A percentile compares a stretch with the other conserved stretches of the same genome.
phyloP scores from a whole-genome alignment of 2,329 filamentous ascomycete genomes.

The Albophoma yamanashiensis region DNA sequence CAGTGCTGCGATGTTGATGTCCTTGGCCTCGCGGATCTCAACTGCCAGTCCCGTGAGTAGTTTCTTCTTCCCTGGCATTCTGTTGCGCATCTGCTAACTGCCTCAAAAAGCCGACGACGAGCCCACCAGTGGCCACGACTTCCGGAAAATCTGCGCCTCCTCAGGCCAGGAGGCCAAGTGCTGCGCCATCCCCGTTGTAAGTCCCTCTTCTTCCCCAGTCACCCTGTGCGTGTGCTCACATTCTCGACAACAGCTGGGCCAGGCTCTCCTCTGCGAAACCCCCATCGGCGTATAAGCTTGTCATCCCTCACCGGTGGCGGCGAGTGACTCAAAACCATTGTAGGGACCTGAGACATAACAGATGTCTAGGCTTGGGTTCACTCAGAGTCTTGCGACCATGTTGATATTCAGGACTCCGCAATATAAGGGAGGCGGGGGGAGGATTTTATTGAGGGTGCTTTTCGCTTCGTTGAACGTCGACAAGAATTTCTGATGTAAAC shows the following conservation, averaged over 20 bases:
- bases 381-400: background rate
- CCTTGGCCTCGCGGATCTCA: conserved; percentile 4
- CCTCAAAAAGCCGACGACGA: background rate
- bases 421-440: background rate
- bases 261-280: background rate
- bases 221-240: background rate
- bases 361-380: background rate
- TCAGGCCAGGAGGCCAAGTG: background rate
- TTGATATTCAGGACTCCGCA: background rate
- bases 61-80: background rate
- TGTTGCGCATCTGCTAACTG: background rate
- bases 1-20: conserved; percentile 8
- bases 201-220: background rate
- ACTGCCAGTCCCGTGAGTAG: conserved; percentile 7
- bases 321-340: background rate
- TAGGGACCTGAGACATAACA: background rate
- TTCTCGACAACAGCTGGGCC: background rate
- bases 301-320: background rate
- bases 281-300: background rate
- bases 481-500: background rate
- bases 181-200: conserved; percentile 7
- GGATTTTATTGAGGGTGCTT: background rate
- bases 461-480: background rate
- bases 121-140: background rate
- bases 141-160: background rate